Evolutionary conservation across 805 yeast genomes (phyloP), one percentile per base, ranked within the genome.

Genomic region (Ogataea nitratoaversa): DNA sequence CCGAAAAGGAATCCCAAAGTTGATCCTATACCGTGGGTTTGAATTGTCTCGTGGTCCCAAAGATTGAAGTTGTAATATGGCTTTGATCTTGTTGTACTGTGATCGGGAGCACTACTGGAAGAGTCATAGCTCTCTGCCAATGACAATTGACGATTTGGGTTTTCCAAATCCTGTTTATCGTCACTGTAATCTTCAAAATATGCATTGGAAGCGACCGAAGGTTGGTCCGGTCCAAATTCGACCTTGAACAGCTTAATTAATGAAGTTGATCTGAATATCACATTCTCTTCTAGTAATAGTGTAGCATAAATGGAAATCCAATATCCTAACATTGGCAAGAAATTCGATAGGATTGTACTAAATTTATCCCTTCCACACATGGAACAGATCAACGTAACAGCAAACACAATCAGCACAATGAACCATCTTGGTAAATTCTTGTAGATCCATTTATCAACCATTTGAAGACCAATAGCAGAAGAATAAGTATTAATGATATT

Each of bases 281-380:
- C 41, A 54, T 85, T 85, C 58, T 87, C 96, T 48, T 84, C 86
- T 3, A 85, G 43, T 25, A 86, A 62, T 33, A 87, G 58, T n/a
- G 76, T 73, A 52, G 82, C 76, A 59, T 87, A 88, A 65, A 87
- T 84, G 42, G 90, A 77, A 41, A 85, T 76, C 96, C 96, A 87
- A 63, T 87, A 87, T 2, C 95, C 95, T 43, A 87, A 75, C 95
- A 87, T 87, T 8, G 96, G 95, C 53, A 87, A 66, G 62, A 87
- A 87, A 54, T 87, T 87, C 9, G 87, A 79, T 49, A 87, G 66
- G 44, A 88, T 85, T 3, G 78, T 70, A 41, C 86, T 70, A 57
- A 88, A 83, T 50, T 81, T 79, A 56, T 82, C 66, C 51, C 83
- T 72, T 9, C 96, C 96, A 18, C 76, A 90, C 43, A 86, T 63